Conservation (phyloP, 192 early-diverging fungal species). For the Spinellus fusiger region DNA sequence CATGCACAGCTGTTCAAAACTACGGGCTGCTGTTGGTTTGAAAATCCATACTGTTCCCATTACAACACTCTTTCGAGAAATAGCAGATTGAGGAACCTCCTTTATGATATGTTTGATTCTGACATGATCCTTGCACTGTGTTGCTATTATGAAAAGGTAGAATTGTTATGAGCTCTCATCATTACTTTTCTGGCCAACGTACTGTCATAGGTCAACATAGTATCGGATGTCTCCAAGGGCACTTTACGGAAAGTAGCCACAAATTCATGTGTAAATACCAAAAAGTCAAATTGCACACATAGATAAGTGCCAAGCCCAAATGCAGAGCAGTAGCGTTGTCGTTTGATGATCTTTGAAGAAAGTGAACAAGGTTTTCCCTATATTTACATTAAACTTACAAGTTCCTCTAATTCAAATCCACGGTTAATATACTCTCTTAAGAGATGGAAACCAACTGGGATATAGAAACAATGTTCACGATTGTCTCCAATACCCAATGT, state of each 20-base stretch:
- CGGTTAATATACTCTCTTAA: conserved; percentile 73
- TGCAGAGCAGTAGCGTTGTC: conserved; percentile 81
- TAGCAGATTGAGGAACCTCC: conserved; percentile 66
- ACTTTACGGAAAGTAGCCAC: conserved; percentile 77
- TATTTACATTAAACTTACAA: conserved; percentile 30
- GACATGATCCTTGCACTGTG: conserved; percentile 1
- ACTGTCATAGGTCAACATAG: background rate
- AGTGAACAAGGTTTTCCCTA: background rate
- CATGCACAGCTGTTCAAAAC: conserved; percentile 64
- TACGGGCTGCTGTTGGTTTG: conserved; percentile 49
- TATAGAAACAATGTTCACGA: conserved; percentile 83
- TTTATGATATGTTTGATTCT: conserved; percentile 29
- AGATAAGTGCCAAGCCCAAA: conserved; percentile 85
- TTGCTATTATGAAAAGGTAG: background rate
- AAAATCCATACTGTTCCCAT: conserved; percentile 94
- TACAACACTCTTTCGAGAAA: conserved; percentile 76
- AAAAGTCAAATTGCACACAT: conserved; percentile 84
- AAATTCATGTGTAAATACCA: conserved; percentile 93
- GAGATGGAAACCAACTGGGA: conserved; percentile 79
- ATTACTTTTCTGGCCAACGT: background rate
- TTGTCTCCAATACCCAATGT: conserved; percentile 95
- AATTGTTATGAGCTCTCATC: no score
- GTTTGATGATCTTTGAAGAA: conserved; percentile 61
- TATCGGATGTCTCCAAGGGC: conserved; percentile 42
- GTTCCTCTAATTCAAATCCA: conserved; percentile 87